These are phyloP conservation scores for Quercus phellos DNA, from an alignment of 331 rosid species.

Conservation along the genomic window DNA sequence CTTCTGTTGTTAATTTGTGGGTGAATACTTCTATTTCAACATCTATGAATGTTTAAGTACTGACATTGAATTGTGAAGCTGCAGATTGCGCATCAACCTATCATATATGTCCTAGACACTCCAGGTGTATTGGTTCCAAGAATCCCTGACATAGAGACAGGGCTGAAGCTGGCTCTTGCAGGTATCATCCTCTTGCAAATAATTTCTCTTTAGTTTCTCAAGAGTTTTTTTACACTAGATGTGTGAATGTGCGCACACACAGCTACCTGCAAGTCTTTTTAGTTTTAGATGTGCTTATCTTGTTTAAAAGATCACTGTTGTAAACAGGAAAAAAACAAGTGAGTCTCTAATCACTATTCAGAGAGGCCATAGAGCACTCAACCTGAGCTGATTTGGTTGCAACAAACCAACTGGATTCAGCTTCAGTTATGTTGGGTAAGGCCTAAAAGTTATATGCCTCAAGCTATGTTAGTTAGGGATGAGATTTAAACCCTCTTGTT, in stretches of 20 bases:
- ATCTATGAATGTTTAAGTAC: background rate
- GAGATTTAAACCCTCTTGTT: no score
- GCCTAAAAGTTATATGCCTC: no score
- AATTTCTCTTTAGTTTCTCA: background rate
- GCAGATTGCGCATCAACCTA: constrained; percentile 87
- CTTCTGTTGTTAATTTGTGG: background rate
- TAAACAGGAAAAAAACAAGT: no score
- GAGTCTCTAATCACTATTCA: no score
- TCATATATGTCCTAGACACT: constrained; percentile 85
- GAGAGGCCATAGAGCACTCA: no score
- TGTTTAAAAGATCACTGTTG: no score
- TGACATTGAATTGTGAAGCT: constrained; percentile 13
- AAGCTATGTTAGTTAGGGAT: no score
- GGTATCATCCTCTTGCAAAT: constrained; percentile 34
- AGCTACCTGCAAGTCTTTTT: no score
- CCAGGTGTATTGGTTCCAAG: constrained; percentile 89
- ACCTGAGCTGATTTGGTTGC: no score
- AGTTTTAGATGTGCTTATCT: no score
- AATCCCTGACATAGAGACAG: constrained; percentile 82
- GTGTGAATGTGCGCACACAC: background rate
- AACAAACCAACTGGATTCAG: no score
- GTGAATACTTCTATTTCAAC: background rate
- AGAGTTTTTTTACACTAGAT: background rate
- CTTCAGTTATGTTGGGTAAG: no score
- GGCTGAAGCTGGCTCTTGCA: constrained; percentile 89